Conservation (phyloP, 2,329 filamentous ascomycete genomes). For the Zasmidium citrigriseum region DNA sequence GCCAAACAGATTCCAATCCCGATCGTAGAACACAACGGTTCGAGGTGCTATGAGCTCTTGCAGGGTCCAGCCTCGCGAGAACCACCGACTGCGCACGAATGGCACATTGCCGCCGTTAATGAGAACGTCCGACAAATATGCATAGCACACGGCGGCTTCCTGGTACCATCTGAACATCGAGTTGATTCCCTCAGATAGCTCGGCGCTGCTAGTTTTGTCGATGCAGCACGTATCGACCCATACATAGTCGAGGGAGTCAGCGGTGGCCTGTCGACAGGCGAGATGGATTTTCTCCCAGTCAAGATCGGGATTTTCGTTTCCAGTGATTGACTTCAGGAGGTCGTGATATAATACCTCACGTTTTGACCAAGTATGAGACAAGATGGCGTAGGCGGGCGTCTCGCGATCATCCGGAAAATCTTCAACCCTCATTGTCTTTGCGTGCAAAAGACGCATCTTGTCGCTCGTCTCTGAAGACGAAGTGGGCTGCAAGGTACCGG, state of each 20-base stretch:
- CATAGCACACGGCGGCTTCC: neutral
- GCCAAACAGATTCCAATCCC: neutral
- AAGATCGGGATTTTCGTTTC: constrained; percentile 11
- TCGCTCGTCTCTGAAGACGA: neutral
- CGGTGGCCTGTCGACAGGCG: constrained; percentile 9
- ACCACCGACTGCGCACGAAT: constrained; percentile 11
- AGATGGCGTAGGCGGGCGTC: constrained; percentile 7
- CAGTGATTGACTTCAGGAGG: neutral
- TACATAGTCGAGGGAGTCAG: constrained; percentile 12
- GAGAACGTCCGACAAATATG: neutral
- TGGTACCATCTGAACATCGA: neutral
- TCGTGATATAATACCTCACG: constrained; percentile 14
- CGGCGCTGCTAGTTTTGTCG: neutral
- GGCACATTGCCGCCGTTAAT: neutral
- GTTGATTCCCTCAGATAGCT: neutral
- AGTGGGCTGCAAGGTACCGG: too few species aligned
- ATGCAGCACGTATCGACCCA: constrained; percentile 25
- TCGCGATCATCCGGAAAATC: neutral
- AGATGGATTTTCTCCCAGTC: constrained; percentile 12
- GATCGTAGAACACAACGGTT: constrained; percentile 15
- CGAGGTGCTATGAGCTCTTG: constrained; percentile 25
- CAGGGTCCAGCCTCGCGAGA: constrained; percentile 22
- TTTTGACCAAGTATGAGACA: constrained; percentile 16
- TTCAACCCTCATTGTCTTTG: neutral
- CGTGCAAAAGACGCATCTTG: neutral